A percentile compares a stretch with the other conserved stretches of the same genome.
These are phyloP conservation scores for Metarhizium sp. DNA, from an alignment of 2,329 filamentous ascomycete genomes.

Conservation along the genomic window DNA sequence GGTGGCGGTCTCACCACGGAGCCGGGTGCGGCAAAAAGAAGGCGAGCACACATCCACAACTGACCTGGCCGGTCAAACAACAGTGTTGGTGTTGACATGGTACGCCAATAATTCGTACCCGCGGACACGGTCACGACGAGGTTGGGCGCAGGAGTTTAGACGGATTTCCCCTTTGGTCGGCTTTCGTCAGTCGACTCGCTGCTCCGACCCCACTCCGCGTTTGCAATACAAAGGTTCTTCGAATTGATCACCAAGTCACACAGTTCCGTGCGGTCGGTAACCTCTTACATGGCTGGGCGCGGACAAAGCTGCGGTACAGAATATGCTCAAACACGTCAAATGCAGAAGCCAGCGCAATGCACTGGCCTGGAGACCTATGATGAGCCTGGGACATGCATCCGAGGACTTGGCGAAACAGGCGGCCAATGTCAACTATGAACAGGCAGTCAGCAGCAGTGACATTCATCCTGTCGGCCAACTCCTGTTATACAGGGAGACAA, in stretches of 20 bases:
- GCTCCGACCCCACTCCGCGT: neutral
- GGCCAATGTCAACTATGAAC: too few relatives aligned
- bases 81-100: too few relatives aligned
- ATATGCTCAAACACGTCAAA: neutral
- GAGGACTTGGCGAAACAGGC: neutral
- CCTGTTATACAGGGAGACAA: neutral
- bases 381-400: neutral
- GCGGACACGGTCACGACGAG: neutral
- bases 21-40: neutral
- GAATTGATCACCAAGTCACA: constrained; percentile 1
- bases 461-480: neutral
- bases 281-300: constrained; percentile 3
- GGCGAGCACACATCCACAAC: too few relatives aligned
- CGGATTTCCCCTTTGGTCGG: neutral
- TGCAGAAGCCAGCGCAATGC: neutral
- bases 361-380: neutral
- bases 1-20: neutral
- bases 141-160: neutral
- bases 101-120: neutral
- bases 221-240: constrained; percentile 6
- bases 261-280: constrained; percentile 8
- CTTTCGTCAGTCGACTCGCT: neutral
- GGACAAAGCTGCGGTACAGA: neutral
- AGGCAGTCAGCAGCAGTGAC: neutral
- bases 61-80: too few relatives aligned